Conservation (phyloP, 2,329 filamentous ascomycete genomes). For the Microsporum canis region DNA sequence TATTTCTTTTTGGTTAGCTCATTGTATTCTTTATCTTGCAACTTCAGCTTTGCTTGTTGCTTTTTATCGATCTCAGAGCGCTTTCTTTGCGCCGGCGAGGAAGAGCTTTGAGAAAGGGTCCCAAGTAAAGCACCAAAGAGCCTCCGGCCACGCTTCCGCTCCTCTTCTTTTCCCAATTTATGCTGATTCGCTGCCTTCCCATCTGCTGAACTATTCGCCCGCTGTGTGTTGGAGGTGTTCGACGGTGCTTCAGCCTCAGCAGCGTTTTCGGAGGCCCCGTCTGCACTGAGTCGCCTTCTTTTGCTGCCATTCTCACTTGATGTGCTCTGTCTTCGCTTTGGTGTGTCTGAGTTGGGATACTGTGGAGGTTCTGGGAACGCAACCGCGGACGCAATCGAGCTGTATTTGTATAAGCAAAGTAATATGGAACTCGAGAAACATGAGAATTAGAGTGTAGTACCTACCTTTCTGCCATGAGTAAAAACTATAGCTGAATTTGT, state of each 20-base stretch:
- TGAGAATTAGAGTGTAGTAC: background rate
- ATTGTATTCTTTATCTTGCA: constrained; percentile 61
- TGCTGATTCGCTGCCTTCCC: constrained; percentile 12
- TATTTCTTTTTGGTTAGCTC: constrained; percentile 54
- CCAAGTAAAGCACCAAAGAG: constrained; percentile 74
- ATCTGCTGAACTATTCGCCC: background rate
- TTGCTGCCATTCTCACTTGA: constrained; percentile 39
- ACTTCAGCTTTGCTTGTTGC: constrained; percentile 63
- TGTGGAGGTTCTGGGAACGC: constrained; percentile 38
- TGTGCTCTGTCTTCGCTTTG: constrained; percentile 44
- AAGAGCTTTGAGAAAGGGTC: constrained; percentile 63
- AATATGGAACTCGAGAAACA: background rate
- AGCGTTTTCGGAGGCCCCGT: constrained; percentile 18
- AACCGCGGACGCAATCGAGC: constrained; percentile 44
- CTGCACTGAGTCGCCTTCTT: constrained; percentile 39
- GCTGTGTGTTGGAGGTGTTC: background rate
- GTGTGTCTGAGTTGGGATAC: constrained; percentile 23
- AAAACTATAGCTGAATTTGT: background rate
- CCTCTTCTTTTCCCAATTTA: constrained; percentile 47
- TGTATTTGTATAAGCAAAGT: constrained; percentile 14
- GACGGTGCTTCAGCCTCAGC: constrained; percentile 19
- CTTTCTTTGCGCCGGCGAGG: constrained; percentile 52
- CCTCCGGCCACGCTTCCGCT: constrained; percentile 72
- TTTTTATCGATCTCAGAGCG: constrained; percentile 71
- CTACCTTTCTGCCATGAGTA: background rate